Base-by-base conservation (phyloP, 352 stramenopile species). In the Phytopythium cucurbitacearum region DNA sequence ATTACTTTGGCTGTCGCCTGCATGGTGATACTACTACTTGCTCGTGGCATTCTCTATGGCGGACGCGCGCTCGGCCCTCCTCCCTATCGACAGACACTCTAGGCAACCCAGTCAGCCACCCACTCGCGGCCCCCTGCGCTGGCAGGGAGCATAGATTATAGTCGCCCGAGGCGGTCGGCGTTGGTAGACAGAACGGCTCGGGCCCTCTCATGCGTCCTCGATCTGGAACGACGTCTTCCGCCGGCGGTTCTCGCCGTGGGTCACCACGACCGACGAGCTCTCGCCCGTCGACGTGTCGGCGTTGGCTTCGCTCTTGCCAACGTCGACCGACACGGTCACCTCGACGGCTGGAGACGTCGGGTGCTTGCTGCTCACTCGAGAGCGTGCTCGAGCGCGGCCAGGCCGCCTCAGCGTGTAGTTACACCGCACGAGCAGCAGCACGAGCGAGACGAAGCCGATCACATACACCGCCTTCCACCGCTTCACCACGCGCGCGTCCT, bases 181-280 rank as follows among this genome's bases (percentile, higher is more conserved):
- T 28, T 28, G 21, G 21, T 28, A 28, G 21, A 28, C 21, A 28
- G 21, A 2, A 28, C 21, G 21, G 21, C 21, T 28, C 21, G 21
- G 2, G 21, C 21, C 21, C 21, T 37, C 46, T 51, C 34, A 51
- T 41, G 46, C 46, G 34, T 51, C 46, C 35, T 41, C 34, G 35
- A 51, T 34, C 46, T 51, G 46, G 46, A 51, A 51, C 7, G 46
- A 51, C 33, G 46, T 51, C 46, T 51, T 51, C 33, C 46, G 46
- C 34, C 46, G 46, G 32, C 46, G 33, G 34, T 51, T 51, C 46
- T 51, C 46, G 35, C 46, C 34, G 46, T 51, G 46, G 4, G 34
- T 41, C 9, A 41, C 32, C 32, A 51, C 46, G 13, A 51, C 46
- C 16, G 46, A 51, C 46, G 46, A 21, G 46, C 46, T 51, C 32